Evolutionary conservation across 805 yeast species (phyloP).

Genomic region (Barnettozyma populi): DNA sequence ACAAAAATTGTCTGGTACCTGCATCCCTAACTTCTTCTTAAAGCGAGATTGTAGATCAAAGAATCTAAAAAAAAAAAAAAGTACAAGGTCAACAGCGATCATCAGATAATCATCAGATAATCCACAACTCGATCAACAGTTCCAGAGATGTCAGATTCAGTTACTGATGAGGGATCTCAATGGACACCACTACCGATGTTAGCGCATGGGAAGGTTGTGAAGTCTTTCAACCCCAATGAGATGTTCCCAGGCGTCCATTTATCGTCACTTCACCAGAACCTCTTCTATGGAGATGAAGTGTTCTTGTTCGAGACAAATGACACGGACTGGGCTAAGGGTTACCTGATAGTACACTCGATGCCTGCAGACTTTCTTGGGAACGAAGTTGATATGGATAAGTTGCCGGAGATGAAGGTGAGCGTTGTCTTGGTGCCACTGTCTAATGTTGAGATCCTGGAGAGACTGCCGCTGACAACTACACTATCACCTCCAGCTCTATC

Average conservation of each 20-base stretch:
- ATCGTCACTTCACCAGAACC: conserved; percentile 39
- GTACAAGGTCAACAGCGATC: too few species aligned
- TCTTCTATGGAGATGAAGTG: conserved; percentile 74
- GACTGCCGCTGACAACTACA: conserved; percentile 35
- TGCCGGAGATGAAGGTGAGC: conserved; percentile 50
- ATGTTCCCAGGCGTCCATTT: conserved; percentile 30
- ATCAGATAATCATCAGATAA: neutral
- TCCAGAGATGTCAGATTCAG: neutral
- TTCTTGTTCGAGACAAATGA: conserved; percentile 61
- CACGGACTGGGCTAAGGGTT: conserved; percentile 76
- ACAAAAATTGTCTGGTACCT: too few species aligned
- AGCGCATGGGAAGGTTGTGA: conserved; percentile 38
- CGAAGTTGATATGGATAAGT: conserved; percentile 49
- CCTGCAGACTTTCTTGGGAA: conserved; percentile 67
- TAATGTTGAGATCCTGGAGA: conserved; percentile 41
- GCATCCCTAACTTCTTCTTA: too few species aligned
- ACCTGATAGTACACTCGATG: conserved; percentile 59
- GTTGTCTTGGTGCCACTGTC: conserved; percentile 60
- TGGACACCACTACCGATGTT: conserved; percentile 48
- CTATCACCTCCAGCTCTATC: conserved; percentile 26
- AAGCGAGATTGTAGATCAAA: too few species aligned
- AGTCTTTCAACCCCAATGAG: conserved; percentile 42
- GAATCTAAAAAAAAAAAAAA: too few species aligned
- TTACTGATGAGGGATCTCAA: conserved; percentile 9
- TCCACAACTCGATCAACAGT: too few species aligned